Evolutionary conservation across 306 rosid species (phyloP), one percentile per base, ranked within the genome.

Genomic region (Pyrus betulifolia): DNA sequence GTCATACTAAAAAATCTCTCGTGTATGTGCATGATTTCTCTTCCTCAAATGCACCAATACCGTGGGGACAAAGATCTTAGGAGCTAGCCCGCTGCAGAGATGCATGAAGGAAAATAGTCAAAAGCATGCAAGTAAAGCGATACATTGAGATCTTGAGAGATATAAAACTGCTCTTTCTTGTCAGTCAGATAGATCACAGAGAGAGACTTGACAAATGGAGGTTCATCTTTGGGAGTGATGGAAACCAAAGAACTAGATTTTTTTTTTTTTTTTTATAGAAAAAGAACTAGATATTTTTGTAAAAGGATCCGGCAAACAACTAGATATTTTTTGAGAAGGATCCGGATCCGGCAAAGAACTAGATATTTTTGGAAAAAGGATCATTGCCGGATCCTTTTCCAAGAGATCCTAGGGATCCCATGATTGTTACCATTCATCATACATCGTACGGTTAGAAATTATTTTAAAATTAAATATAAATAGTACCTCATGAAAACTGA

Each of bases 181-280:
- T 72, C 74, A 14, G 80, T 33, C 12, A 55, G 54, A 67, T n/a
- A 66, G 27, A 55, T 40, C 55, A 64, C 25, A 19, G 76, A 74
- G 25, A 67, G 52, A 73, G 54, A 77, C 54, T 57, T 71, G 77
- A 44, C 74, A 18, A 33, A 4, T 44, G 8, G 69, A 28, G 49
- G 69, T 42, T 60, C 28, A 42, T 71, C 64, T 15, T 67, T 80
- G 60, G 79, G 57, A 74, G 42, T 69, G 75, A 67, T 28, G 22
- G 69, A 69, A 80, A 60, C 76, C 70, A 67, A 25, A 49, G 30
- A 62, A 44, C 38, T 35, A 67, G 75, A 25, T 25, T 25, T 25
- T 25, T 25, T 25, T 25, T 25, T 0, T 25, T 25, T 25, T 25
- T 25, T 25, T 25, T 25, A n/a, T n/a, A n/a, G 27, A 25, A 25